A percentile compares a stretch with the other conserved stretches of the same genome.
Evolutionary conservation across 192 early-diverging fungal species (phyloP).

Genomic region (Umbelopsis sp.): DNA sequence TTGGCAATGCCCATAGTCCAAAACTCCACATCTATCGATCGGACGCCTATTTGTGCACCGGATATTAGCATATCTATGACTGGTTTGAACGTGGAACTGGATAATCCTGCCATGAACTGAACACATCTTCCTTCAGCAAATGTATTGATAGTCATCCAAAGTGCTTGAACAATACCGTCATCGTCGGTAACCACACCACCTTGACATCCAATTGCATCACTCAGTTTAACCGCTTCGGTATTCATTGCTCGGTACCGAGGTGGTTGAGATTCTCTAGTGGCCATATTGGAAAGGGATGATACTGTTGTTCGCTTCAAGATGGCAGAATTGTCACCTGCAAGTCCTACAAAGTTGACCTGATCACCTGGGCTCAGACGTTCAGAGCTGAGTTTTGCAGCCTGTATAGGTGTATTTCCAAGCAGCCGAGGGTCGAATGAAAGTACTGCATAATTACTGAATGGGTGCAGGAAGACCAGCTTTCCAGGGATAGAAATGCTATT

Average conservation of each 20-base stretch:
- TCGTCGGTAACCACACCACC: conserved; percentile 67
- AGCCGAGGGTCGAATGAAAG: conserved; percentile 73
- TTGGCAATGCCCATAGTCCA: conserved; percentile 55
- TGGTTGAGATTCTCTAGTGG: conserved; percentile 62
- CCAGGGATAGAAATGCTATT: conserved; percentile 82
- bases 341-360: conserved; percentile 54
- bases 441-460: conserved; percentile 85
- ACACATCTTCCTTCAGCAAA: conserved; percentile 56
- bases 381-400: conserved; percentile 56
- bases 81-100: conserved; percentile 44
- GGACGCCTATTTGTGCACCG: conserved; percentile 48
- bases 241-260: conserved; percentile 61
- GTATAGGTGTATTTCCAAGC: conserved; percentile 70
- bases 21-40: conserved; percentile 62
- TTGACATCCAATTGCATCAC: conserved; percentile 64
- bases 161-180: conserved; percentile 56
- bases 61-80: conserved; percentile 49
- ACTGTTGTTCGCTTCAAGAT: conserved; percentile 62
- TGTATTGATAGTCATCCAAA: conserved; percentile 70
- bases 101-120: conserved; percentile 61
- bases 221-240: conserved; percentile 55
- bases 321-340: conserved; percentile 50
- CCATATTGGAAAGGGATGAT: conserved; percentile 55
- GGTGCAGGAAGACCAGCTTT: conserved; percentile 80
- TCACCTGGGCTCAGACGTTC: conserved; percentile 61